Base-by-base conservation (phyloP, 495 filamentous ascomycete genomes). In the Podospora australis region DNA sequence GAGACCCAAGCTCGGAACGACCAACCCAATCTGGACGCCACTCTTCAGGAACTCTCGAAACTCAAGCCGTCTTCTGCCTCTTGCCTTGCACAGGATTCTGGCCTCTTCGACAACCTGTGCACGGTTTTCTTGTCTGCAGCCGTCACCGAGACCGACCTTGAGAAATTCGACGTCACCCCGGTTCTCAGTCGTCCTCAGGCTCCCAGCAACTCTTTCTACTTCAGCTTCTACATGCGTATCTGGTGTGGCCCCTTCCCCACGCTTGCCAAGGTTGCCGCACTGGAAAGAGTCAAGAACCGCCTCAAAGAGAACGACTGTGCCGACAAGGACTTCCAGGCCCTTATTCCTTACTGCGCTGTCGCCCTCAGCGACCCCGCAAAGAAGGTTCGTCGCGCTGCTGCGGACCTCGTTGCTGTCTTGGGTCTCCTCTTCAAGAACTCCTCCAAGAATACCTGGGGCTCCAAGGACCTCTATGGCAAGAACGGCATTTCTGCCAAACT, bases 221-320 rank as follows among this genome's bases (percentile, higher is more conserved):
- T 90, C 57, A 85, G 83, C 3, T 91, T 96, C 61, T 83, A 90
- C 47, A 70, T 81, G 46, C 74, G 80, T 30, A 74, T 88, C 16
- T 87, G 88, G 79, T 87, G 83, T 47, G 78, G 84, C 0, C 72
- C 75, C 11, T 81, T 81, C 52, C 84, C 88, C 22, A 78, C 75
- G 14, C 65, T 82, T 32, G 82, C 80, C 11, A 78, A 84, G 52
- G 71, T 74, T 21, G 75, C 81, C 16, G 89, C 90, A 3, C 63
- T 95, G 42, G 78, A 77, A 28, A 69, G 74, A 40, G 72, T 81
- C 20, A 78, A 75, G 16, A 61, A 66, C 5, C 65, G 74, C 17
- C 54, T 94, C 17, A 71, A 70, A 39, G 71, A 71, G 9, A 55
- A 57, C 6, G 64, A 74, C 22, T 73, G 65, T 28, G 53, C 65